Evolutionary conservation across 192 early-diverging fungal genomes (phyloP).

Genomic region (Entophlyctis helioformis): DNA sequence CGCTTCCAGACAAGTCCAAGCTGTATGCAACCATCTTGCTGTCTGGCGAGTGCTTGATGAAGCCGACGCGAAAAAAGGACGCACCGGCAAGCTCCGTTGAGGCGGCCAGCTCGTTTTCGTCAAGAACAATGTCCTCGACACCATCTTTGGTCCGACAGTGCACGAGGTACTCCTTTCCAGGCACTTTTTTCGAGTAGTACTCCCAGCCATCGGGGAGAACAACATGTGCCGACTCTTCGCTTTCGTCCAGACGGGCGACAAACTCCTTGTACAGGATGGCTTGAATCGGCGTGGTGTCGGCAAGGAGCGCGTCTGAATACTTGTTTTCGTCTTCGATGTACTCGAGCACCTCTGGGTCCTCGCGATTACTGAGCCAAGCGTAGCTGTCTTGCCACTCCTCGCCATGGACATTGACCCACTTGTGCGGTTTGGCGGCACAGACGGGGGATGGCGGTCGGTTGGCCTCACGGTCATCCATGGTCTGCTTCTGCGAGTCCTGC

Average conservation of each 20-base stretch:
- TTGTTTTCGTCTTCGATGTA: constrained; percentile 46
- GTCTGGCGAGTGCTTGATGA: constrained; percentile 43
- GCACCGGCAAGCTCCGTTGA: constrained; percentile 32
- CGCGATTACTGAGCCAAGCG: constrained; percentile 37
- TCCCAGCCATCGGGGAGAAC: constrained; percentile 37
- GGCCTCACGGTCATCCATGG: too few species aligned
- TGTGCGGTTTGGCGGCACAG: constrained; percentile 15
- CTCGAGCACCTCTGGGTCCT: constrained; percentile 39
- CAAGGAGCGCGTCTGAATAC: constrained; percentile 32
- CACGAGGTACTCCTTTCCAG: constrained; percentile 28
- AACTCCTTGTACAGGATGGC: constrained; percentile 50
- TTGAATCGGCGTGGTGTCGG: constrained; percentile 35
- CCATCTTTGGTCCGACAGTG: constrained; percentile 23
- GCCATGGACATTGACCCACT: constrained; percentile 31
- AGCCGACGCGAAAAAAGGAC: constrained; percentile 43
- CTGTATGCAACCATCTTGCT: constrained; percentile 41
- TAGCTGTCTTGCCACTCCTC: constrained; percentile 41
- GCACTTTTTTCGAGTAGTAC: constrained; percentile 43
- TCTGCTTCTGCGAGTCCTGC: too few species aligned
- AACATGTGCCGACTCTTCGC: constrained; percentile 31
- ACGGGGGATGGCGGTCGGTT: constrained; percentile 11
- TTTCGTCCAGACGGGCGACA: constrained; percentile 43
- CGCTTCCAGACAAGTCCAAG: constrained; percentile 36
- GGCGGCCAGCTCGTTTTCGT: constrained; percentile 42
- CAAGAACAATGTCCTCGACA: constrained; percentile 24